phyloP scores from a whole-genome alignment of 2,329 filamentous ascomycete genomes.

The Aspergillus ochraceoroseus region DNA sequence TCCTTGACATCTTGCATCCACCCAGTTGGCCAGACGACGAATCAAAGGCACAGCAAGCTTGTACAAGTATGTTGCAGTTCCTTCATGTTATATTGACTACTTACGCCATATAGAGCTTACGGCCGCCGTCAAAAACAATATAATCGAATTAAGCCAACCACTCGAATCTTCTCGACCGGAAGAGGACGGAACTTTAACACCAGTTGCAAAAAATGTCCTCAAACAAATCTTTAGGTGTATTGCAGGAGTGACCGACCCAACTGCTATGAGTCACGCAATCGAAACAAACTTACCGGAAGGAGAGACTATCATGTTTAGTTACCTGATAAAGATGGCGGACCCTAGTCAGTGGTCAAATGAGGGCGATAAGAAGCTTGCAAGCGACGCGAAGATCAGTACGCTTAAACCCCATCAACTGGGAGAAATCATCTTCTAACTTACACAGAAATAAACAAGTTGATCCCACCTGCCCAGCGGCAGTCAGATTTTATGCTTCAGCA shows the following conservation, averaged over 20 bases:
- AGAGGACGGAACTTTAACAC: not conserved
- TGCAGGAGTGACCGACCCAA: not conserved
- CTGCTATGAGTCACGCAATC: not conserved
- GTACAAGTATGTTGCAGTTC: not conserved
- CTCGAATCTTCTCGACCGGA: not conserved
- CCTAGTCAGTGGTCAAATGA: not conserved
- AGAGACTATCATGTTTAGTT: not conserved
- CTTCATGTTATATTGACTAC: slow-evolving; percentile 1
- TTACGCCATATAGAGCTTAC: slow-evolving; percentile 1
- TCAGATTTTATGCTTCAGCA: not conserved
- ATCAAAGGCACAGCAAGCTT: not conserved
- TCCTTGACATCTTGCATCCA: not conserved
- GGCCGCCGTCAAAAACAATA: not conserved
- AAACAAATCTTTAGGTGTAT: slow-evolving; percentile 1
- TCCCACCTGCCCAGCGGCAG: not conserved
- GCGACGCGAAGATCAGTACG: not conserved
- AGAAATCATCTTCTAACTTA: slow-evolving; percentile 3
- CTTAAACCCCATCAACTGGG: not conserved
- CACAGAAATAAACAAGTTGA: slow-evolving; percentile 1
- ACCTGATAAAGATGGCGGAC: not conserved
- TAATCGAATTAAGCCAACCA: slow-evolving; percentile 2
- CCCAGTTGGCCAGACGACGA: not conserved
- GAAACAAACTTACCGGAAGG: slow-evolving; percentile 1
- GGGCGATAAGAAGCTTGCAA: not conserved
- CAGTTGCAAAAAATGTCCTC: slow-evolving; percentile 1